phyloP scores from a whole-genome alignment of 2,329 filamentous ascomycete genomes.

The Ascochyta viciae-villosae region DNA sequence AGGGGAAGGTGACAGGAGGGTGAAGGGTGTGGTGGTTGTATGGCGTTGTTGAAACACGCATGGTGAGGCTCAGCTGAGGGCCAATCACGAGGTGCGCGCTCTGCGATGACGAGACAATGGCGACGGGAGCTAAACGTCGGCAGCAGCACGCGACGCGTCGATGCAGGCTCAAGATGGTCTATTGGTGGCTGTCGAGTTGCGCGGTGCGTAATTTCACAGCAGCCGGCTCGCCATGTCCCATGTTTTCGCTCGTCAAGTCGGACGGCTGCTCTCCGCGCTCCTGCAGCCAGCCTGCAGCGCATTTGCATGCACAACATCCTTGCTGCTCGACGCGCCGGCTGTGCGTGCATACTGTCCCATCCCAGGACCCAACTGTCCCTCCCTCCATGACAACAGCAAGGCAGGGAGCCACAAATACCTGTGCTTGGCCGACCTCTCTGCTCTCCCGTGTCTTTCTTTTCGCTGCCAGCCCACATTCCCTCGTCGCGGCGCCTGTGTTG shows the following conservation, averaged over 20 bases:
- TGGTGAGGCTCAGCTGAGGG: conserved; percentile 9
- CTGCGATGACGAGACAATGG: conserved; percentile 18
- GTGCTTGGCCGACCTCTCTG: not conserved
- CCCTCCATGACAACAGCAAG: conserved; percentile 28
- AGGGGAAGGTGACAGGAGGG: not conserved
- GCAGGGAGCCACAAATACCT: conserved; percentile 18
- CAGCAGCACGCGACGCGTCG: conserved; percentile 16
- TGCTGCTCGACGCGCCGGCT: conserved; percentile 28
- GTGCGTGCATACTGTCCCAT: conserved; percentile 4
- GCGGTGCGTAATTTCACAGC: not conserved
- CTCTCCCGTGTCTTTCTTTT: not conserved
- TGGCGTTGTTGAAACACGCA: not conserved
- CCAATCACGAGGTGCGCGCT: conserved; percentile 18
- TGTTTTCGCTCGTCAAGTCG: not conserved
- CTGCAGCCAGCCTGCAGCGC: conserved; percentile 5
- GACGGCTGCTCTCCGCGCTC: conserved; percentile 1
- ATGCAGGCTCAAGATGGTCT: not conserved
- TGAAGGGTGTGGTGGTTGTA: not conserved
- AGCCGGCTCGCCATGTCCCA: not conserved
- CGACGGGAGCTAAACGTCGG: conserved; percentile 15
- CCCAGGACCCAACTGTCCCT: conserved; percentile 9
- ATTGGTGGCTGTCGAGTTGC: conserved; percentile 1
- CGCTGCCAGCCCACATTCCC: not conserved
- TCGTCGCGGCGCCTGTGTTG: not conserved
- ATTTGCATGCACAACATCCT: conserved; percentile 13